Percentiles rank a stretch among this genome's conserved stretches.
Conservation (phyloP, 2,329 filamentous ascomycete genomes). For the Aspergillus sojae region DNA sequence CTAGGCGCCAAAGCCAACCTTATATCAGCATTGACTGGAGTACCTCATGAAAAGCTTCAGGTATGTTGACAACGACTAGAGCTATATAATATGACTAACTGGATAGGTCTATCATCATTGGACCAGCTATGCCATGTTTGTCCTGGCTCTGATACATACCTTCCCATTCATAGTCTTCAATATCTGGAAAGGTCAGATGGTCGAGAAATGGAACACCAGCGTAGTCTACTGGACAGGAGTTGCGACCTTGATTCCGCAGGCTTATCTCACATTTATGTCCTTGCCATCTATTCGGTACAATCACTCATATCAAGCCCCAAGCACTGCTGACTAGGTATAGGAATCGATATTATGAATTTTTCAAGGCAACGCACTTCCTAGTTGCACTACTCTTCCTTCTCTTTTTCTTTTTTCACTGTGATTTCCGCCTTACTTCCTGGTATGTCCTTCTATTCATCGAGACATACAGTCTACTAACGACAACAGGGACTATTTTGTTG, state of each 20-base stretch:
- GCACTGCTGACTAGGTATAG: constrained; percentile 32
- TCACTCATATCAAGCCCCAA: not conserved
- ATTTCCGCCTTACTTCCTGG: constrained; percentile 58
- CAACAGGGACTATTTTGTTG: constrained; percentile 63
- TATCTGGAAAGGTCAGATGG: constrained; percentile 53
- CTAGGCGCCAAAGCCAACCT: constrained; percentile 59
- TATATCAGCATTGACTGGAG: constrained; percentile 57
- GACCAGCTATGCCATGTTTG: constrained; percentile 59
- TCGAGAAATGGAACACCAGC: constrained; percentile 47
- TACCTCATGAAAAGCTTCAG: constrained; percentile 61
- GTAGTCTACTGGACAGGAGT: constrained; percentile 60
- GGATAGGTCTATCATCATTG: constrained; percentile 53
- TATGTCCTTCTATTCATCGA: constrained; percentile 21
- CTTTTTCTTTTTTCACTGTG: constrained; percentile 65
- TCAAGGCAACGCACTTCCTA: constrained; percentile 60
- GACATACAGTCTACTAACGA: constrained; percentile 3
- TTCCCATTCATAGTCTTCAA: constrained; percentile 63
- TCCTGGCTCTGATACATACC: constrained; percentile 60
- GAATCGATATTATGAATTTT: constrained; percentile 61
- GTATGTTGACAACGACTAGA: constrained; percentile 21
- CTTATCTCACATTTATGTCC: constrained; percentile 60
- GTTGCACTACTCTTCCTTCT: constrained; percentile 58
- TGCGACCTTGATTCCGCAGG: constrained; percentile 55
- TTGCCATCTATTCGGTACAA: constrained; percentile 53
- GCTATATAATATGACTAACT: not conserved